Base-by-base conservation (phyloP, 495 filamentous ascomycete genomes). In the Aspergillus taichungensis region DNA sequence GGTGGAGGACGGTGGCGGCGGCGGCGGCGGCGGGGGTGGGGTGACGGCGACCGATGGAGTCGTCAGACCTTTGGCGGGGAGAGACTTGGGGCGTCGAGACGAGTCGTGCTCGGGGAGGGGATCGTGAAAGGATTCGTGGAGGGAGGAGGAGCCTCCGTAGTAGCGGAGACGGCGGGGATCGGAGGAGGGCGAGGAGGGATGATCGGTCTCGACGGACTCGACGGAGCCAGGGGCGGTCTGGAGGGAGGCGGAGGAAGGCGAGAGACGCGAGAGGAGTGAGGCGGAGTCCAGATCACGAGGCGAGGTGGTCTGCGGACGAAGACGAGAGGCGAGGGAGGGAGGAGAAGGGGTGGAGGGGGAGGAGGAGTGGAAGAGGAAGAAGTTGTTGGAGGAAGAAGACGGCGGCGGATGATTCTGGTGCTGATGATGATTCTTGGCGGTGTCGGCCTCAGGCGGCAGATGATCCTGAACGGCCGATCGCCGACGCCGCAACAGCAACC, bases 1-100 rank as follows among this genome's bases (percentile, higher is more conserved):
- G 14, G 61, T 54, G 28, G 55, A 54, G 34, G 67, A 64, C 52
- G 65, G 66, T 66, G 63, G 65, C 42, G 61, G 63, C 35, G 66
- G 54, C 44, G 63, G 65, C 42, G 61, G 63, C 35, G 66, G 54
- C 44, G 68, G 56, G 49, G 62, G 68, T 12, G 60, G 51, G 52
- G 66, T 67, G 43, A 68, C 49, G 62, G 53, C 57, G 58, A 45
- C 64, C 62, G 28, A 63, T 52, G 29, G 59, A 50, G 49, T 69
- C 64, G 49, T 69, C 64, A 24, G 18, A 4, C 18, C 18, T 4
- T 24, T 24, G 18, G 18, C 18, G 4, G 18, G 18, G 18, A 24
- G 4, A 24, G 18, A 24, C 18, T 24, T 24, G 2, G 18, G 18
- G 18, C 18, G 18, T 24, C 18, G 36, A 30, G 13, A 37, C 11